Percentiles rank a stretch among this genome's conserved stretches.
Evolutionary conservation across 2,329 filamentous ascomycete genomes (phyloP).

Genomic region (Diaporthe batatas): DNA sequence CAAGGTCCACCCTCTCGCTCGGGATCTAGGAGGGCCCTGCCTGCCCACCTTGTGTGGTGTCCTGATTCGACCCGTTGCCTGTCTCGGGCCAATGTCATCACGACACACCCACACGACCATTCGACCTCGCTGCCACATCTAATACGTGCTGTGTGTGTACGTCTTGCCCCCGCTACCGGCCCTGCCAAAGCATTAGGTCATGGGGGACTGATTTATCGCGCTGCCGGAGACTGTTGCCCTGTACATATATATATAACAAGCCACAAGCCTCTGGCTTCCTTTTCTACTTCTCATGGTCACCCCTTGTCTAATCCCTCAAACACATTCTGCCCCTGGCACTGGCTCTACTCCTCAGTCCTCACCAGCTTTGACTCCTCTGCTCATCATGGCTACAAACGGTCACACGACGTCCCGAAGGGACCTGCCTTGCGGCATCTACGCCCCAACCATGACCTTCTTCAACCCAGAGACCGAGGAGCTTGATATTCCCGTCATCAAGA

Average conservation of each 20-base stretch:
- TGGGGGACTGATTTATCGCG: slow-evolving; percentile 46
- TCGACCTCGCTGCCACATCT: slow-evolving; percentile 9
- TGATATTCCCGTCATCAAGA: slow-evolving; percentile 83
- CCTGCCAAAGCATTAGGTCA: slow-evolving; percentile 53
- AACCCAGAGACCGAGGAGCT: slow-evolving; percentile 85
- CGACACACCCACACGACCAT: slow-evolving; percentile 46
- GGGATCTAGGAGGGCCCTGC: slow-evolving; percentile 13
- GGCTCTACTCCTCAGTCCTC: neutral
- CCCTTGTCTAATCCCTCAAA: neutral
- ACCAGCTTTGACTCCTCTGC: slow-evolving; percentile 1
- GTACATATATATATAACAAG: slow-evolving; percentile 31
- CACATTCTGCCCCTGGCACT: neutral
- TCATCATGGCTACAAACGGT: slow-evolving; percentile 52
- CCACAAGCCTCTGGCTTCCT: slow-evolving; percentile 33
- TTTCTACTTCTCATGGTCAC: neutral
- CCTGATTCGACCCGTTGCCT: slow-evolving; percentile 41
- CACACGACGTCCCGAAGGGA: slow-evolving; percentile 61
- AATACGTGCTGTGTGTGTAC: slow-evolving; percentile 8
- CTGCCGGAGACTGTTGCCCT: slow-evolving; percentile 14
- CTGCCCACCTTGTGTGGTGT: slow-evolving; percentile 43
- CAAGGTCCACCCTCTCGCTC: slow-evolving; percentile 18
- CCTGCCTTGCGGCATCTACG: slow-evolving; percentile 86
- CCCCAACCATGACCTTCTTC: slow-evolving; percentile 93
- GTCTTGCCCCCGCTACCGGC: slow-evolving; percentile 47
- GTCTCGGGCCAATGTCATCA: slow-evolving; percentile 56